These are phyloP conservation scores for Amanita polypyramis DNA, from an alignment of 768 basidiomycete genomes.

Conservation along the genomic window DNA sequence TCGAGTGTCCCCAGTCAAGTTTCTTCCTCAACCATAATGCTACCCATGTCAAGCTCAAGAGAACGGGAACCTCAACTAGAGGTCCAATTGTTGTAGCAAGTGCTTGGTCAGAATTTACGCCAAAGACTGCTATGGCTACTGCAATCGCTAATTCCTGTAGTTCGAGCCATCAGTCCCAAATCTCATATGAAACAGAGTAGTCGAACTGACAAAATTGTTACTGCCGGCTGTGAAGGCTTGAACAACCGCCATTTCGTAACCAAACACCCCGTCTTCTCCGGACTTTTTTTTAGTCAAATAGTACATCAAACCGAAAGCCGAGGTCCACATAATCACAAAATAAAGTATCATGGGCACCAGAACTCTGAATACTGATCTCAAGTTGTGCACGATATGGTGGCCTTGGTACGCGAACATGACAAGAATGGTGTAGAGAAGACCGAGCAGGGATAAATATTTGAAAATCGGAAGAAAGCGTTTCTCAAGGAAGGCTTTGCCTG, in stretches of 20 bases:
- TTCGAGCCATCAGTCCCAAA: neutral
- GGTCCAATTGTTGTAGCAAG: slow-evolving; percentile 75
- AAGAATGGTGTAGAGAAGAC: slow-evolving; percentile 73
- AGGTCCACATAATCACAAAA: slow-evolving; percentile 68
- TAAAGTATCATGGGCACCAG: slow-evolving; percentile 76
- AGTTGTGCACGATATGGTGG: slow-evolving; percentile 59
- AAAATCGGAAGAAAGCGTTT: slow-evolving; percentile 58
- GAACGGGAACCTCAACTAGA: slow-evolving; percentile 70
- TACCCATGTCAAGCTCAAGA: slow-evolving; percentile 59
- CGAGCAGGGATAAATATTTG: slow-evolving; percentile 58
- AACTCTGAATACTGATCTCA: slow-evolving; percentile 70
- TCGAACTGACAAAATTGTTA: slow-evolving; percentile 62
- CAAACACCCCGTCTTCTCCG: slow-evolving; percentile 16
- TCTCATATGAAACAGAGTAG: neutral
- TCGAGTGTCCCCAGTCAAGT: slow-evolving; percentile 26
- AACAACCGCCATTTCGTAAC: slow-evolving; percentile 66
- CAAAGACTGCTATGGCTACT: slow-evolving; percentile 68
- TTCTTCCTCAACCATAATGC: slow-evolving; percentile 34
- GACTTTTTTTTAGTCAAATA: slow-evolving; percentile 15
- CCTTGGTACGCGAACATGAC: slow-evolving; percentile 66
- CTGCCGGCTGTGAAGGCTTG: slow-evolving; percentile 75
- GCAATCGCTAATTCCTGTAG: slow-evolving; percentile 73
- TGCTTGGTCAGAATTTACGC: slow-evolving; percentile 68
- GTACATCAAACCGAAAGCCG: slow-evolving; percentile 47
- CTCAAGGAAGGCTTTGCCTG: slow-evolving; percentile 38